phyloP scores from a whole-genome alignment of 2,329 filamentous ascomycete genomes.

The Sphaerulina vaccinii region DNA sequence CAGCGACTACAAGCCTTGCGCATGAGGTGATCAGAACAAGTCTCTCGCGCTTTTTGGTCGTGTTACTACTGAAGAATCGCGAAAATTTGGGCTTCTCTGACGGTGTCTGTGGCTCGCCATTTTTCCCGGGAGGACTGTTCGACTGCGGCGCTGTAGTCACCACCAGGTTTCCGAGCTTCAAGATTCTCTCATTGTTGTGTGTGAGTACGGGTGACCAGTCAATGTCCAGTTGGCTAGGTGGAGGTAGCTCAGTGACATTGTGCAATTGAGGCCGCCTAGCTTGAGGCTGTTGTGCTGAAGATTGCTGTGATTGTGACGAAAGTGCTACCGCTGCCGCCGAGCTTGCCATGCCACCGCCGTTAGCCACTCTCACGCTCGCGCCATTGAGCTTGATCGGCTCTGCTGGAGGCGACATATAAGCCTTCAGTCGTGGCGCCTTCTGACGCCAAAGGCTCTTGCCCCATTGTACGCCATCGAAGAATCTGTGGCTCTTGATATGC shows the following conservation, averaged over 20 bases:
- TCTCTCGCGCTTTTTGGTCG: conserved; percentile 87
- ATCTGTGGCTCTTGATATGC: conserved; percentile 94
- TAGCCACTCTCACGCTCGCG: conserved; percentile 29
- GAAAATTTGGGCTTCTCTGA: conserved; percentile 71
- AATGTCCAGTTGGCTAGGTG: conserved; percentile 94
- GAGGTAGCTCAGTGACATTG: conserved; percentile 90
- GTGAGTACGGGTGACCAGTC: conserved; percentile 97
- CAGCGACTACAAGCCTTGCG: conserved; percentile 83
- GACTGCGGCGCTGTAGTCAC: conserved; percentile 77
- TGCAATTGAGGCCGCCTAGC: conserved; percentile 62
- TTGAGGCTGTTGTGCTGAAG: conserved; percentile 8
- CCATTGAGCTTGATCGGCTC: conserved; percentile 34
- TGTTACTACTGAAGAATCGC: conserved; percentile 87
- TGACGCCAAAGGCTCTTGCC: conserved; percentile 83
- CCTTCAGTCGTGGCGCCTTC: conserved; percentile 81
- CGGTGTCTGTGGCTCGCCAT: conserved; percentile 63
- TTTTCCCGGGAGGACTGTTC: conserved; percentile 70
- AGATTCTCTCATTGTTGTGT: conserved; percentile 84
- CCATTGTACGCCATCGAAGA: conserved; percentile 85
- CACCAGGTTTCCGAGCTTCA: conserved; percentile 88
- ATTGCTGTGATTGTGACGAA: conserved; percentile 9
- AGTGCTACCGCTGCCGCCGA: conserved; percentile 23
- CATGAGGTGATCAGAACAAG: conserved; percentile 94
- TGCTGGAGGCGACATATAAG: conserved; percentile 67
- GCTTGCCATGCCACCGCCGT: conserved; percentile 24